phyloP scores from a whole-genome alignment of 495 filamentous ascomycete genomes.

The Xylaria nigripes region DNA sequence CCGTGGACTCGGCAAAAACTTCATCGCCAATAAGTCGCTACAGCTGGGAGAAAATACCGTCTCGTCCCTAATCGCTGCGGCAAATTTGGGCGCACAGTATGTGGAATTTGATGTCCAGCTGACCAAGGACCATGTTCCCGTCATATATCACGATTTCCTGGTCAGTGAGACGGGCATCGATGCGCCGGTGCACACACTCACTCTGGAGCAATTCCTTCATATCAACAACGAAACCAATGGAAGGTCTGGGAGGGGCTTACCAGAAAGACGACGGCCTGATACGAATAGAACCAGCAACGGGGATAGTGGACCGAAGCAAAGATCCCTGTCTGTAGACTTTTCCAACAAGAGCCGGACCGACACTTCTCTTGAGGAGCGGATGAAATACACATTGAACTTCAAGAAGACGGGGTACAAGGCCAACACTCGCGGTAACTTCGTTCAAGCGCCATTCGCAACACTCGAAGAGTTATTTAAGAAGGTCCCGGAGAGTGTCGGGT shows the following conservation, averaged over 20 bases:
- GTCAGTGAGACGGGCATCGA: slow-evolving; percentile 98
- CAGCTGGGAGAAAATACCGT: slow-evolving; percentile 96
- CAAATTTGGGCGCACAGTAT: slow-evolving; percentile 84
- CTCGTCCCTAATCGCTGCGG: slow-evolving; percentile 90
- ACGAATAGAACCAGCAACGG: slow-evolving; percentile 26
- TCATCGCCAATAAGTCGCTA: slow-evolving; percentile 66
- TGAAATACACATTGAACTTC: slow-evolving; percentile 95
- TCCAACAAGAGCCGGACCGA: slow-evolving; percentile 24
- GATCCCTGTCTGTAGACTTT: slow-evolving; percentile 41
- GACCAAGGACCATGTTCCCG: slow-evolving; percentile 96
- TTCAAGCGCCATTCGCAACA: slow-evolving; percentile 91
- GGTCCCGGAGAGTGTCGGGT: slow-evolving; percentile 71
- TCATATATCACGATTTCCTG: slow-evolving; percentile 98
- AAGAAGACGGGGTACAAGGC: slow-evolving; percentile 87
- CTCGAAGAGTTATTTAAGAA: slow-evolving; percentile 86
- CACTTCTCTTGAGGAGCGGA: slow-evolving; percentile 69
- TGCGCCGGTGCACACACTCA: slow-evolving; percentile 90
- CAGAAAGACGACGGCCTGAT: slow-evolving; percentile 23
- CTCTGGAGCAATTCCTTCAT: slow-evolving; percentile 88
- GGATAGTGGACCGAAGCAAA: slow-evolving; percentile 30
- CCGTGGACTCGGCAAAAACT: slow-evolving; percentile 88
- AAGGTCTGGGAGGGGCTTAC: slow-evolving; percentile 12
- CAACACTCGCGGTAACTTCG: slow-evolving; percentile 86
- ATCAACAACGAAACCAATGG: slow-evolving; percentile 51
- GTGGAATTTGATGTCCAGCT: slow-evolving; percentile 96